Percentiles rank a stretch among this genome's conserved stretches.
These are phyloP conservation scores for Penicillium herquei DNA, from an alignment of 495 filamentous ascomycete species.

Conservation along the genomic window DNA sequence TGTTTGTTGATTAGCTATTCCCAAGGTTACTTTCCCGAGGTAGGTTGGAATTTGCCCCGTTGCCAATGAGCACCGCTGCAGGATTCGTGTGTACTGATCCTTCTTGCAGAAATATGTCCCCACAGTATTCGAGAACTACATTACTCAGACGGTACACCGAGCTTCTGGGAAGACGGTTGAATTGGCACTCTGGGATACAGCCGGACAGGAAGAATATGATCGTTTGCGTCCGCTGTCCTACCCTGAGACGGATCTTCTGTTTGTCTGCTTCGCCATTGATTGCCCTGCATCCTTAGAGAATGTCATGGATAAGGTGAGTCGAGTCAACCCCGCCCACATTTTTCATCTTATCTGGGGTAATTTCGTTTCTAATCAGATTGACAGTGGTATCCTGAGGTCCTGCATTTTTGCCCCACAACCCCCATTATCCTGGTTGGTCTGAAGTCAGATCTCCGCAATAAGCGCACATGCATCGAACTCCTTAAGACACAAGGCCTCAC, in stretches of 20 bases:
- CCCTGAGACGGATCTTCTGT: slow-evolving; percentile 94
- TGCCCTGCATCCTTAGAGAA: slow-evolving; percentile 98
- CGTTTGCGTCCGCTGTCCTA: slow-evolving; percentile 93
- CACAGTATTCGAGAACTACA: slow-evolving; percentile 99
- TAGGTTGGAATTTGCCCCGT: slow-evolving; percentile 35
- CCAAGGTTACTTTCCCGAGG: slow-evolving; percentile 98
- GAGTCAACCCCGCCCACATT: no score
- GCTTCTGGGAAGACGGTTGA: slow-evolving; percentile 89
- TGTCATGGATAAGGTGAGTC: slow-evolving; percentile 91
- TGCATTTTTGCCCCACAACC: slow-evolving; percentile 97
- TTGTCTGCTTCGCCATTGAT: slow-evolving; percentile 99
- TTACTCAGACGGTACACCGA: slow-evolving; percentile 88
- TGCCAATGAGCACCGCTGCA: background rate
- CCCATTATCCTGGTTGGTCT: slow-evolving; percentile 93
- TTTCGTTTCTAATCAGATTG: background rate
- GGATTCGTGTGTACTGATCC: slow-evolving; percentile 9
- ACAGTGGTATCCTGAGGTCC: slow-evolving; percentile 98
- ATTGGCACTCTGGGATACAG: slow-evolving; percentile 96
- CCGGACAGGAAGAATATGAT: slow-evolving; percentile 98
- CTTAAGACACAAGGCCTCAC: slow-evolving; percentile 97
- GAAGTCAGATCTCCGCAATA: slow-evolving; percentile 92
- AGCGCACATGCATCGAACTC: slow-evolving; percentile 94
- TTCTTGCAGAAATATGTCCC: slow-evolving; percentile 91
- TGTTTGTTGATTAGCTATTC: slow-evolving; percentile 97
- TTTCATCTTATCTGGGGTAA: no score